Evolutionary conservation across 1,139 yeast genomes (phyloP), one percentile per base, ranked within the genome.

Genomic region (Lizanozyma gosingica): DNA sequence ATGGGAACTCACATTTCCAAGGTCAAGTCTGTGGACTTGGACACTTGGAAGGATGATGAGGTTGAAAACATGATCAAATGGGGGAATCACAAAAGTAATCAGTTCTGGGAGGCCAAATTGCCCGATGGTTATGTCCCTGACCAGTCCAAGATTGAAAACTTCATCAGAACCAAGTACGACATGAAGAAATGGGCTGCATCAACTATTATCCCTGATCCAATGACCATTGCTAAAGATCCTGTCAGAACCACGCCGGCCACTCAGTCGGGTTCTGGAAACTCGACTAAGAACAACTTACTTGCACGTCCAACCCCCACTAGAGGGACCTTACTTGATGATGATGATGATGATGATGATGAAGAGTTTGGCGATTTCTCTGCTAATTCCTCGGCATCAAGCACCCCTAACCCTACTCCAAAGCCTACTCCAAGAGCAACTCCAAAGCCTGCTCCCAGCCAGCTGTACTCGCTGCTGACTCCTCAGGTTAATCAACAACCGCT

Each of bases 41-140:
- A 92, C 59, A 83, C 94, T 1, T 92, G 98, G 98, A 85, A 94
- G 9, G 95, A 88, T 52, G 95, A 85, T 54, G 97, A 92, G 60
- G 78, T 87, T 35, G 81, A 76, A 46, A 78, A 78, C 50, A 81
- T 92, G 82, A 79, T 87, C 35, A 67, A 76, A 52, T 86, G 95
- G 94, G 96, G 96, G 3, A 92, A 90, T 57, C 72, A 64, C 37
- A 76, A 76, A 48, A 90, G 94, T 33, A 92, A 92, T 56, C 49
- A 59, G 39, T 80, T 65, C 51, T 92, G 97, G 95, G 98, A 92
- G 59, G 72, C 78, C 37, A 79, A 78, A 52, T 70, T 92, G 47
- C 90, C 92, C 2, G 73, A 63, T 8, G 66, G 67, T 11, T 85
- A 88, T 56, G 66, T 78, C 17, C 97, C 97, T 2, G 87, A 87